Evolutionary conservation across 2,329 filamentous ascomycete genomes (phyloP).

Genomic region (Phialemonium atrogriseum): DNA sequence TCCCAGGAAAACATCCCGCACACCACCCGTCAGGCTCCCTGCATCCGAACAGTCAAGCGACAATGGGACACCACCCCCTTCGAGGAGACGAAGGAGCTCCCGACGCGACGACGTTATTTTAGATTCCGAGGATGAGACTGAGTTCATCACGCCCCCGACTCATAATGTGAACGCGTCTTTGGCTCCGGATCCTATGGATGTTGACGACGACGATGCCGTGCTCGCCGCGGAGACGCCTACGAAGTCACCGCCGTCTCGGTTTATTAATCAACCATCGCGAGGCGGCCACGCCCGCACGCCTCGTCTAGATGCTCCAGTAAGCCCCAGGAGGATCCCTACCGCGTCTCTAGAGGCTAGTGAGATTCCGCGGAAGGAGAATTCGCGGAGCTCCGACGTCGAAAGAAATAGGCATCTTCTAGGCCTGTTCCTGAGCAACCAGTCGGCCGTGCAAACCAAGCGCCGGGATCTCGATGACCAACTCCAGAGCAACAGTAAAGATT

Average conservation of each 20-base stretch:
- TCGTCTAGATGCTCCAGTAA: too few relatives aligned
- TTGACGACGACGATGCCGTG: slow-evolving; percentile 1
- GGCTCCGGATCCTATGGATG: slow-evolving; percentile 5
- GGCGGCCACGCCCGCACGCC: too few relatives aligned
- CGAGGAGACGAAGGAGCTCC: slow-evolving; percentile 12
- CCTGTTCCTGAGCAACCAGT: slow-evolving; percentile 24
- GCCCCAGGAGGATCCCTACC: not conserved
- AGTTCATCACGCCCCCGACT: slow-evolving; percentile 35
- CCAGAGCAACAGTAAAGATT: slow-evolving; percentile 38
- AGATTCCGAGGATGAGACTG: slow-evolving; percentile 52
- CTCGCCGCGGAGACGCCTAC: slow-evolving; percentile 3
- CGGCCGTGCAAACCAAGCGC: slow-evolving; percentile 24
- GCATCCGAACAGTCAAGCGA: too few relatives aligned
- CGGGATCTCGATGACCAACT: slow-evolving; percentile 32
- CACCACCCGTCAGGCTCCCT: too few relatives aligned
- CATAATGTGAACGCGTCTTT: slow-evolving; percentile 25
- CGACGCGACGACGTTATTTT: slow-evolving; percentile 30
- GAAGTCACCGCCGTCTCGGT: too few relatives aligned
- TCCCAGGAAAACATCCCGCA: too few relatives aligned
- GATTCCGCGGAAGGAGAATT: slow-evolving; percentile 5
- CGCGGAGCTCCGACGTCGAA: slow-evolving; percentile 19
- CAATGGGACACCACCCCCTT: too few relatives aligned
- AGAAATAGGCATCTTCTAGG: slow-evolving; percentile 23
- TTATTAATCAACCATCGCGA: too few relatives aligned
- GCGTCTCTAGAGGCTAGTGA: too few relatives aligned